phyloP scores from a whole-genome alignment of 2,329 filamentous ascomycete species.

The Fusarium compactum region DNA sequence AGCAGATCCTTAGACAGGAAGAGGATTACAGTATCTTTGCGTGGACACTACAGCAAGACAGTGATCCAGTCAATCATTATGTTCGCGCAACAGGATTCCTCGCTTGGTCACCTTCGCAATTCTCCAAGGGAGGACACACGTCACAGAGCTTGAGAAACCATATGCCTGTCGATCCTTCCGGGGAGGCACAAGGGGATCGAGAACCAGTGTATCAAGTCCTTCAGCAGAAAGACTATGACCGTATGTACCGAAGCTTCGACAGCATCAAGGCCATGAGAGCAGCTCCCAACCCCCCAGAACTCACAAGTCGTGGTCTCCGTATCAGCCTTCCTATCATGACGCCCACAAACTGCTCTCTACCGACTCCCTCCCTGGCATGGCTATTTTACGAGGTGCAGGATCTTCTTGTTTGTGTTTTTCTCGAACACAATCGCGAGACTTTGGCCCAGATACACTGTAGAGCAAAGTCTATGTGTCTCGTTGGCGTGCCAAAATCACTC shows the following conservation, averaged over 20 bases:
- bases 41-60: constrained; percentile 9
- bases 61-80: not conserved
- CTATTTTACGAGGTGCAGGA: constrained; percentile 14
- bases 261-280: constrained; percentile 8
- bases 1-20: constrained; percentile 25
- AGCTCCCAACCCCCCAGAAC: not conserved
- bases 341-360: not conserved
- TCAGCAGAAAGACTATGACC: constrained; percentile 7
- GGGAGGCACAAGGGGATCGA: not conserved
- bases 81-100: constrained; percentile 11
- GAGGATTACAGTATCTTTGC: constrained; percentile 27
- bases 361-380: not conserved
- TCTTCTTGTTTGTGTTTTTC: constrained; percentile 12
- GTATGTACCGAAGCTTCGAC: constrained; percentile 9
- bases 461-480: not conserved
- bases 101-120: constrained; percentile 16
- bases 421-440: constrained; percentile 5
- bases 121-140: constrained; percentile 1
- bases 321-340: constrained; percentile 17
- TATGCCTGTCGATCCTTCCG: not conserved
- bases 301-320: constrained; percentile 13
- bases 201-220: not conserved
- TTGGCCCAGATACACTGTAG: not conserved
- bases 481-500: constrained; percentile 5
- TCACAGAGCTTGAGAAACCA: not conserved